phyloP scores from a whole-genome alignment of 495 filamentous ascomycete genomes.

The Lepidopterella palustris region DNA sequence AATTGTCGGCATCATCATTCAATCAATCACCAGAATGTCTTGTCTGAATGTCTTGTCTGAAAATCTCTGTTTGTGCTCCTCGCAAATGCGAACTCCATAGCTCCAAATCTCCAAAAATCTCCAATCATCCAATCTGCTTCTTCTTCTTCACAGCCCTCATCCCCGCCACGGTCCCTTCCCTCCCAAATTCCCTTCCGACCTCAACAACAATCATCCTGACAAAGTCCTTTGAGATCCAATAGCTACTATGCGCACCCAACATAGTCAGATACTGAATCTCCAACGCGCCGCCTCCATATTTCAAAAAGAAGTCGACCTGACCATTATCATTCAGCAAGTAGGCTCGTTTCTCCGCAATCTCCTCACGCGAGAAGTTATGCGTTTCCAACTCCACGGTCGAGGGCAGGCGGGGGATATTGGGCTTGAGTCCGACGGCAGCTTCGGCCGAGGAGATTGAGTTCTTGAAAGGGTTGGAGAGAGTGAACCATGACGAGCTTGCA shows the following conservation, averaged over 20 bases:
- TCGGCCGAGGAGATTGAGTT: slow-evolving; percentile 3
- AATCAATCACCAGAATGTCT: too few species aligned
- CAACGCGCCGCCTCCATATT: slow-evolving; percentile 70
- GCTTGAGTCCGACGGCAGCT: slow-evolving; percentile 16
- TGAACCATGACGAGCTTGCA: slow-evolving; percentile 44
- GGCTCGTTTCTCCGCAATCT: slow-evolving; percentile 85
- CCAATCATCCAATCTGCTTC: slow-evolving; percentile 13
- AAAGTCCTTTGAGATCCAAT: slow-evolving; percentile 83
- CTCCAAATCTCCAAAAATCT: not conserved
- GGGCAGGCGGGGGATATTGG: slow-evolving; percentile 53
- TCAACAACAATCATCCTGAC: slow-evolving; percentile 81
- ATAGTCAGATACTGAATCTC: slow-evolving; percentile 97
- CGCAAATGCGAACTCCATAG: not conserved
- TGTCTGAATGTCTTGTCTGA: too few species aligned
- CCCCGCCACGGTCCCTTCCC: slow-evolving; percentile 53
- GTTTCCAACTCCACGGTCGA: slow-evolving; percentile 91
- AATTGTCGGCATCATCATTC: too few species aligned
- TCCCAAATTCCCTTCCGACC: slow-evolving; percentile 69
- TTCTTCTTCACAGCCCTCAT: slow-evolving; percentile 71
- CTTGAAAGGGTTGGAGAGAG: slow-evolving; percentile 16
- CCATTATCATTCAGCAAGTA: slow-evolving; percentile 89
- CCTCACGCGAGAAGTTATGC: slow-evolving; percentile 88
- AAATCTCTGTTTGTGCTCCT: not conserved
- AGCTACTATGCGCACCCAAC: slow-evolving; percentile 92
- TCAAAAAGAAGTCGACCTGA: slow-evolving; percentile 84